These are phyloP conservation scores for Chlorella variabilis DNA, from an alignment of 163 green algal species.

Conservation along the genomic window DNA sequence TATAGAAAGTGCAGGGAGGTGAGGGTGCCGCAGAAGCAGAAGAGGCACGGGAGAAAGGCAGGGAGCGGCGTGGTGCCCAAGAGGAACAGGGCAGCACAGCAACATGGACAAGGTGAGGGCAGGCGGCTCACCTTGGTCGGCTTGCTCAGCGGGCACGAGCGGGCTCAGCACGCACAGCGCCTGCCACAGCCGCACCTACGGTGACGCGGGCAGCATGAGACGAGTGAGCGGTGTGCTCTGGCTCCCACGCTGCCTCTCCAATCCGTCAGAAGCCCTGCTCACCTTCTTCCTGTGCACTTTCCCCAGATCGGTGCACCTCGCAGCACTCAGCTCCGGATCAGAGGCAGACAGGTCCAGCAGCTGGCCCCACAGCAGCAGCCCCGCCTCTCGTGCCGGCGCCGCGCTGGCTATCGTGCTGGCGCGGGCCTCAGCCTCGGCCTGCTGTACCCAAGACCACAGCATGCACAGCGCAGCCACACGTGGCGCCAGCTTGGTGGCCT, in stretches of 20 bases:
- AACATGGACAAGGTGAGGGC: background rate
- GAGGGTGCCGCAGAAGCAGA: background rate
- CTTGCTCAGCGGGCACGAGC: slow-evolving; percentile 30
- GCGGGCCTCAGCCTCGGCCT: background rate
- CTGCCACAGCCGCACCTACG: slow-evolving; percentile 67
- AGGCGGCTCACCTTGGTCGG: slow-evolving; percentile 7
- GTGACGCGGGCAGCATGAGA: background rate
- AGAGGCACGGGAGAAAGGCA: no score
- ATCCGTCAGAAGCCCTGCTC: background rate
- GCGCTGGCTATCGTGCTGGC: background rate
- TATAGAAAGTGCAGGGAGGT: background rate
- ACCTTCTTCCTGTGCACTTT: slow-evolving; percentile 58
- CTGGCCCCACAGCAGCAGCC: slow-evolving; percentile 7
- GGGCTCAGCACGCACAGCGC: slow-evolving; percentile 58
- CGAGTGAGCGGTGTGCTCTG: no score
- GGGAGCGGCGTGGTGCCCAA: no score
- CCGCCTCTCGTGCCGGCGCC: background rate
- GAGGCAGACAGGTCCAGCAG: slow-evolving; percentile 40
- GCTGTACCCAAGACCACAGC: slow-evolving; percentile 35
- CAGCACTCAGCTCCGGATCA: slow-evolving; percentile 46
- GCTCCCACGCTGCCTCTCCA: no score
- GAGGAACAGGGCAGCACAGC: no score
- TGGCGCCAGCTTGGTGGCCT: slow-evolving; percentile 29
- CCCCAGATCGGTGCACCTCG: slow-evolving; percentile 39
- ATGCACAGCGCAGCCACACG: slow-evolving; percentile 42